A percentile compares a stretch with the other conserved stretches of the same genome.
Evolutionary conservation across 208 protist genomes (phyloP).

Genomic region (Phytomonas francai): DNA sequence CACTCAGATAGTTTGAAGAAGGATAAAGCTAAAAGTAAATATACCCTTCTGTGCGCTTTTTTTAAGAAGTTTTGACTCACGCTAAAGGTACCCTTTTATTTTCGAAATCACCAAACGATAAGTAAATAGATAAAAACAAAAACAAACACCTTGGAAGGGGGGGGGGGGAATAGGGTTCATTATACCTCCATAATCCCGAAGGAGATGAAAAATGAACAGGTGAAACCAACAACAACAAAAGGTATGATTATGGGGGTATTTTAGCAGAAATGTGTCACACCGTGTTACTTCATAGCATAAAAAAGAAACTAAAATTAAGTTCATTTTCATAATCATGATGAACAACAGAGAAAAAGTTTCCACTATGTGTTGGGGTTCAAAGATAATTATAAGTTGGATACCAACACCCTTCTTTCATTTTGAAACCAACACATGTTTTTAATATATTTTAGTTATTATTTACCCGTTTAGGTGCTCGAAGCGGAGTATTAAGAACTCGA

Average conservation of each 20-base stretch:
- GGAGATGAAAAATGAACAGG: too few relatives aligned
- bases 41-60: neutral
- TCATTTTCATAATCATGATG: neutral
- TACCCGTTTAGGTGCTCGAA: neutral
- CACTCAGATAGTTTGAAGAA: neutral
- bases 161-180: neutral
- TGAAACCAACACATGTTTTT: neutral
- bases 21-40: neutral
- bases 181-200: neutral
- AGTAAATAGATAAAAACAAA: too few relatives aligned
- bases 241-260: neutral
- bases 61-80: neutral
- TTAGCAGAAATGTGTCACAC: neutral
- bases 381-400: neutral
- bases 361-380: neutral
- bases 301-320: neutral
- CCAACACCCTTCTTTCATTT: neutral
- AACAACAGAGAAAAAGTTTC: neutral
- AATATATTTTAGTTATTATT: neutral
- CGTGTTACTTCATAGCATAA: neutral
- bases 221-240: too few relatives aligned
- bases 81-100: neutral
- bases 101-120: too few relatives aligned
- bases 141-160: too few relatives aligned
- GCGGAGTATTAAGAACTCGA: neutral